These are phyloP conservation scores for Colletotrichum siamense DNA, from an alignment of 2,329 filamentous ascomycete species.

Conservation along the genomic window DNA sequence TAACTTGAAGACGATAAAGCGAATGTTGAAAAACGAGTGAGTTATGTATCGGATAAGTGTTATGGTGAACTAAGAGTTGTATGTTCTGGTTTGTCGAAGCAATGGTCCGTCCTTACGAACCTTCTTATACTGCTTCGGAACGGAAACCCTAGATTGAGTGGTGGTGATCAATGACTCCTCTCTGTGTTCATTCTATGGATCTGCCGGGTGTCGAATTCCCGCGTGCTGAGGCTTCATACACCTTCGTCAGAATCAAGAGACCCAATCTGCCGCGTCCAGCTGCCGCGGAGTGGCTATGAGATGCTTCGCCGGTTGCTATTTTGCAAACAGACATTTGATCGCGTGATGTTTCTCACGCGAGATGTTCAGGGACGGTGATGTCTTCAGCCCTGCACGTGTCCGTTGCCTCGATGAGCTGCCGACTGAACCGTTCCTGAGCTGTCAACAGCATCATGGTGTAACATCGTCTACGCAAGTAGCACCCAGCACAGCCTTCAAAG, in stretches of 20 bases:
- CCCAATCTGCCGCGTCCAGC: neutral
- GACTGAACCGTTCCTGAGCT: neutral
- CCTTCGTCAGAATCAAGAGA: neutral
- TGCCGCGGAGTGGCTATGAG: constrained; percentile 4
- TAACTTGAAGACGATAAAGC: neutral
- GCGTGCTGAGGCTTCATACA: neutral
- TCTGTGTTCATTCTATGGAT: neutral
- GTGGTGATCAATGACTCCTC: neutral
- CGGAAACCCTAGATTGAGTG: neutral
- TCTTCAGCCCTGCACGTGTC: neutral
- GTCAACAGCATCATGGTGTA: neutral
- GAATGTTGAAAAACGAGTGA: constrained; percentile 1
- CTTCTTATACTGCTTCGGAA: neutral
- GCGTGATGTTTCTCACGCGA: neutral
- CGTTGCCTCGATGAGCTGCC: neutral
- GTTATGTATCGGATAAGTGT: neutral
- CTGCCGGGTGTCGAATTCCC: neutral
- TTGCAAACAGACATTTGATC: neutral
- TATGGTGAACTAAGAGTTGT: neutral
- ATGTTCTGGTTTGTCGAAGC: neutral
- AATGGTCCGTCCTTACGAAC: neutral
- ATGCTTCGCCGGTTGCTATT: neutral
- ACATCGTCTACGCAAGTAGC: neutral
- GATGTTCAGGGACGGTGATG: neutral
- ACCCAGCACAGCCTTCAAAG: neutral